Conservation (phyloP, 2,329 filamentous ascomycete genomes). For the Aspergillus aculeatinus region DNA sequence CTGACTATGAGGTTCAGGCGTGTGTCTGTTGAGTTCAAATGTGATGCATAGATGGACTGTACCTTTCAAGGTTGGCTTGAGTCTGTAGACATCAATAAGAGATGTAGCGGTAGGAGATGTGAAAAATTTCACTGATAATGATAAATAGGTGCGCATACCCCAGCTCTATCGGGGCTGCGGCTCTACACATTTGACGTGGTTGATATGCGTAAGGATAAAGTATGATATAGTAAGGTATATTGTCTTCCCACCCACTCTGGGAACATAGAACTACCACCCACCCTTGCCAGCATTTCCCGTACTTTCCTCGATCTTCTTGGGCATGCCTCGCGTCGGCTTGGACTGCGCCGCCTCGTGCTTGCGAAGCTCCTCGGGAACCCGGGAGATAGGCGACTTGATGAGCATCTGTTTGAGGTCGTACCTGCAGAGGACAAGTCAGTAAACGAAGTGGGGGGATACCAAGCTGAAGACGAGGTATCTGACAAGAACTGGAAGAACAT, state of each 20-base stretch:
- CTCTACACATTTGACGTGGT: too few relatives aligned
- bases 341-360: slow-evolving; percentile 91
- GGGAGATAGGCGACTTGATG: slow-evolving; percentile 80
- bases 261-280: slow-evolving; percentile 27
- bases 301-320: slow-evolving; percentile 50
- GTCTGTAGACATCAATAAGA: too few relatives aligned
- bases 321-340: slow-evolving; percentile 56
- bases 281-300: slow-evolving; percentile 39
- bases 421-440: slow-evolving; percentile 32
- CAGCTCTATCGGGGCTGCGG: too few relatives aligned
- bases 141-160: too few relatives aligned
- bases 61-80: too few relatives aligned
- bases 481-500: background rate
- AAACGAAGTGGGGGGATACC: background rate
- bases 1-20: too few relatives aligned
- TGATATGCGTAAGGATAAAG: background rate
- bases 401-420: slow-evolving; percentile 95
- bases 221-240: background rate
- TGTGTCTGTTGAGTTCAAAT: too few relatives aligned
- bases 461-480: slow-evolving; percentile 6
- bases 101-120: too few relatives aligned
- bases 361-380: slow-evolving; percentile 85
- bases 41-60: too few relatives aligned
- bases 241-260: background rate
- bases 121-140: too few relatives aligned